These are phyloP conservation scores for Candida qinlingensis DNA, from an alignment of 805 yeast genomes.

Conservation along the genomic window DNA sequence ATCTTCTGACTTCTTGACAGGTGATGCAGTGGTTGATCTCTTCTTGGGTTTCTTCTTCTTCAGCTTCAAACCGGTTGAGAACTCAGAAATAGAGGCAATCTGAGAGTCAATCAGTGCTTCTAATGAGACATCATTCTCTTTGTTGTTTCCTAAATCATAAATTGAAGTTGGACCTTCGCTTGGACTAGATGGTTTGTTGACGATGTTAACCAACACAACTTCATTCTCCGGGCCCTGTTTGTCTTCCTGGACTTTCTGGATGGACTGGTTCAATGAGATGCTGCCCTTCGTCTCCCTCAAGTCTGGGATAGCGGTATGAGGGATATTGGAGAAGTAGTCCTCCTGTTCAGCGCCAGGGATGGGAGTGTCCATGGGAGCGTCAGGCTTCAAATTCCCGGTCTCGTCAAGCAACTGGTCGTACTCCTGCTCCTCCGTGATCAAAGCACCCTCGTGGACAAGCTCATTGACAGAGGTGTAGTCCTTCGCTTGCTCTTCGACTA, in stretches of 20 bases:
- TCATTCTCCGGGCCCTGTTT: constrained; percentile 11
- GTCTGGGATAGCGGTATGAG: background rate
- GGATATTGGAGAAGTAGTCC: constrained; percentile 2
- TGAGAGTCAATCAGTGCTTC: constrained; percentile 27
- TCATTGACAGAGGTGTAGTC: constrained; percentile 29
- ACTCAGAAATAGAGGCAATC: constrained; percentile 24
- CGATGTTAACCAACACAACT: constrained; percentile 23
- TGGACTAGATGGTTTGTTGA: constrained; percentile 7
- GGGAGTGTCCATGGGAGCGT: constrained; percentile 11
- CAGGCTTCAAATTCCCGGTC: constrained; percentile 43
- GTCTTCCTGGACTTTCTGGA: constrained; percentile 9
- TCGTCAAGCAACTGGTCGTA: constrained; percentile 48
- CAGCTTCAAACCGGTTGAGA: constrained; percentile 18
- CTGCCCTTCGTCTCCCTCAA: constrained; percentile 1
- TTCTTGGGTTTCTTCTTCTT: constrained; percentile 9
- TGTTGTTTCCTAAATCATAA: constrained; percentile 18
- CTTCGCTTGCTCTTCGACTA: constrained; percentile 3
- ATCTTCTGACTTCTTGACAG: constrained; percentile 1
- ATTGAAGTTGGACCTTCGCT: constrained; percentile 4
- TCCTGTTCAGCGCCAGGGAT: constrained; percentile 12
- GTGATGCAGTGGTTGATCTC: background rate
- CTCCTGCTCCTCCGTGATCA: constrained; percentile 50
- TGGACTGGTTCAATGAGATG: constrained; percentile 4
- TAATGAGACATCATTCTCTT: constrained; percentile 17
- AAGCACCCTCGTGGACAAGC: constrained; percentile 42